Conservation (phyloP, 495 filamentous ascomycete species). For the Entonaema liquescens region DNA sequence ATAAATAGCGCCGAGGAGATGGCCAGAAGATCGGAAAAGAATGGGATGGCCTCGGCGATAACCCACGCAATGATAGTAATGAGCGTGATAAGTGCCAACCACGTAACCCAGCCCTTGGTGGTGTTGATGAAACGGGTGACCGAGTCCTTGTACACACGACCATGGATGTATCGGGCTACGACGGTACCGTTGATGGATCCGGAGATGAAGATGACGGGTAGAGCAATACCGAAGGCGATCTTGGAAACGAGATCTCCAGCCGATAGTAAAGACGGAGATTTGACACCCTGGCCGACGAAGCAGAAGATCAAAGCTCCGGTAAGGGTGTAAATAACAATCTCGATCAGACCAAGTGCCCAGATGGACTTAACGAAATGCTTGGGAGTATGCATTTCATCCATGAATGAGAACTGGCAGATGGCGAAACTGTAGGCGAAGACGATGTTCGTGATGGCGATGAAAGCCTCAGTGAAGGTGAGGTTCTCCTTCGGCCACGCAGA, state of each 20-base stretch:
- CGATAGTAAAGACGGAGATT: conserved; percentile 73
- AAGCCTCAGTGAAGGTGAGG: conserved; percentile 53
- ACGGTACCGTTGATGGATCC: conserved; percentile 70
- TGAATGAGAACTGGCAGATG: conserved; percentile 79
- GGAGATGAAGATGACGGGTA: conserved; percentile 80
- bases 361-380: conserved; percentile 73
- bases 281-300: conserved; percentile 74
- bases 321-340: conserved; percentile 73
- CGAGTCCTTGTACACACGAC: conserved; percentile 65
- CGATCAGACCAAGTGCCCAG: conserved; percentile 67
- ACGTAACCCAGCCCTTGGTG: conserved; percentile 63
- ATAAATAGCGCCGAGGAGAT: conserved; percentile 70
- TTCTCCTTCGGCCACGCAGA: conserved; percentile 54
- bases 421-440: conserved; percentile 76
- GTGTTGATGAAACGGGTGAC: conserved; percentile 68
- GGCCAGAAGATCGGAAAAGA: conserved; percentile 72
- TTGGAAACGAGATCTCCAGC: conserved; percentile 69
- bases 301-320: conserved; percentile 75
- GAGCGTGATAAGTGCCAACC: conserved; percentile 65
- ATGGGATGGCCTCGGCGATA: conserved; percentile 75
- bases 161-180: conserved; percentile 69
- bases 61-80: conserved; percentile 75
- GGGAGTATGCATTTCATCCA: conserved; percentile 78
- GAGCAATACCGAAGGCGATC: conserved; percentile 79
- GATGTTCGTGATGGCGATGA: conserved; percentile 76